These are phyloP conservation scores for Solanum arcanum DNA, from an alignment of 257 asterid genomes.

Conservation along the genomic window DNA sequence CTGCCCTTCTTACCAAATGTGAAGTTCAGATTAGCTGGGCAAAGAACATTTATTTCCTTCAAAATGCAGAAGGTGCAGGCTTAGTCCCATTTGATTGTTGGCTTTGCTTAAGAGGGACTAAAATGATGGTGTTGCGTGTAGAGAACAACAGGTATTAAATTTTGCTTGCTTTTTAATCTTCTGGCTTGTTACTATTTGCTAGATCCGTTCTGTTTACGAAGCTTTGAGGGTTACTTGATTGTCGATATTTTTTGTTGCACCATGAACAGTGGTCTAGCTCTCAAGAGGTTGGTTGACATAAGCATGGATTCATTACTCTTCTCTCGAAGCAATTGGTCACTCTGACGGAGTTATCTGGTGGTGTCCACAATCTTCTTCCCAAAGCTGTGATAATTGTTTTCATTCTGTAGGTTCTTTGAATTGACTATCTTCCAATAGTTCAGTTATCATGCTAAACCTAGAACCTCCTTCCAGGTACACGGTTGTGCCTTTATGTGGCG, in stretches of 20 bases:
- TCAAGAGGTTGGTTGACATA: constrained; percentile 68
- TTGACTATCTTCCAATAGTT: neutral
- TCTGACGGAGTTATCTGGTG: constrained; percentile 47
- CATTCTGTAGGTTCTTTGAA: neutral
- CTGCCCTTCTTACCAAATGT: neutral
- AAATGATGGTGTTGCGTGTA: too few relatives aligned
- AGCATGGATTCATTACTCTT: constrained; percentile 89
- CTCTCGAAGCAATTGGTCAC: constrained; percentile 76
- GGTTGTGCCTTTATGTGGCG: constrained; percentile 5
- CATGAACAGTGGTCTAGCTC: constrained; percentile 69
- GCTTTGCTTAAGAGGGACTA: constrained; percentile 55
- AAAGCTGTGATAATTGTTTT: constrained; percentile 34
- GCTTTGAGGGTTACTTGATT: constrained; percentile 11
- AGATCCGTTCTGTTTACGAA: neutral
- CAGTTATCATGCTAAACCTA: neutral
- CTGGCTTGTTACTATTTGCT: too few relatives aligned
- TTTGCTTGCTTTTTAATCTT: too few relatives aligned
- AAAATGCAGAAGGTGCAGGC: constrained; percentile 91
- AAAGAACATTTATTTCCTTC: constrained; percentile 63
- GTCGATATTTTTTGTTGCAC: neutral
- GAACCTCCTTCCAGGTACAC: constrained; percentile 30
- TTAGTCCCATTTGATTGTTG: constrained; percentile 91
- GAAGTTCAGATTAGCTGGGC: constrained; percentile 38
- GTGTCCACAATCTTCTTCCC: constrained; percentile 60
- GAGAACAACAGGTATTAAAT: too few relatives aligned